Base-by-base conservation (phyloP, 2,329 filamentous ascomycete species). In the Tolypocladium album region DNA sequence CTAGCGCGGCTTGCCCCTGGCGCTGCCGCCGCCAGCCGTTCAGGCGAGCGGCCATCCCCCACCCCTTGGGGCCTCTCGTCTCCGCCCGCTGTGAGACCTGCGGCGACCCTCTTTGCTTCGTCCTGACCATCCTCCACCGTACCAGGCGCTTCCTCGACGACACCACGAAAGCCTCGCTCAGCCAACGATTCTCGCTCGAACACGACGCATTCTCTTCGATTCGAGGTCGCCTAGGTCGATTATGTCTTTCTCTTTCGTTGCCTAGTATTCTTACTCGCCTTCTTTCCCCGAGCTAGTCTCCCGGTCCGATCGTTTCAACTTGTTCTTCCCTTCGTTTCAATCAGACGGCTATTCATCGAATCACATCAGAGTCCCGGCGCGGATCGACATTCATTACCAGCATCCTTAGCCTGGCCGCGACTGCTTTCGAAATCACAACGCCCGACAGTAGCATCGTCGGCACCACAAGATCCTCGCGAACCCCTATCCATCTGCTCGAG, bases 231-330 rank as follows among this genome's bases (percentile, higher is more conserved):
- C 56, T 12, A 59, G 68, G 68, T 67, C 67, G 72, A 75, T 68
- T 64, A 75, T 75, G 72, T 73, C 67, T 67, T 63, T 67, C 65
- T 62, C 66, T 69, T 70, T 64, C 58, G 63, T 58, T 59, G 56
- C 67, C 64, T 64, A 64, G 62, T 65, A 55, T 24, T 58, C 39
- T 58, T 50, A 52, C 60, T 39, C 58, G 50, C 31, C 52, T 58
- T 55, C 39, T 66, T 66, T 64, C 34, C 45, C 12, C 60, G 64
- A 65, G 64, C 64, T 60, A 64, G 63, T 56, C 64, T 65, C 63
- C 57, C 60, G 9, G 56, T 62, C 45, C 65, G 64, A 65, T 66
- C 65, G 67, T 68, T 65, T 68, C 62, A 39, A 67, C 62, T 57
- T 65, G 65, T 47, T 9, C 64, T 64, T 65, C 65, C 67, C 62